A percentile compares a stretch with the other conserved stretches of the same genome.
phyloP scores from a whole-genome alignment of 306 rosid genomes.

The Senna siamea region DNA sequence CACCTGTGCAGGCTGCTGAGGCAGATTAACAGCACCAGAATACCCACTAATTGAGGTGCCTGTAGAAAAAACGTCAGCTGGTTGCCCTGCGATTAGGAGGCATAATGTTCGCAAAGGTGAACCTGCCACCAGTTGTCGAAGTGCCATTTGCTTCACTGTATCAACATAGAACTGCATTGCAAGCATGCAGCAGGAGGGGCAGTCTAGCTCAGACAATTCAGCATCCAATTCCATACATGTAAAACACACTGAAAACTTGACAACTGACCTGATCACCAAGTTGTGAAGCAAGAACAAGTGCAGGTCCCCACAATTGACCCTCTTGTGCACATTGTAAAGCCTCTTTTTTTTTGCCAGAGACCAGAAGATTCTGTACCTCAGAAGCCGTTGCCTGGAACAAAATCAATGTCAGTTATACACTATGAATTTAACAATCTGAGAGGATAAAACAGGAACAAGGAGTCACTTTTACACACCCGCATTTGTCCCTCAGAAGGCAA shows the following conservation, averaged over 20 bases:
- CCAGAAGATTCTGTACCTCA: constrained; percentile 89
- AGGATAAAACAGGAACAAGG: not conserved
- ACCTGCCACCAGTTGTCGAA: constrained; percentile 77
- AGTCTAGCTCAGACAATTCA: constrained; percentile 34
- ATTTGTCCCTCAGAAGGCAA: constrained; percentile 82
- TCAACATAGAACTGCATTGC: constrained; percentile 85
- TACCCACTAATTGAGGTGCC: constrained; percentile 42
- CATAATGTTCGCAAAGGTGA: constrained; percentile 94
- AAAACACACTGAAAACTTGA: constrained; percentile 3
- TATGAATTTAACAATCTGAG: constrained; percentile 15
- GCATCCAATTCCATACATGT: constrained; percentile 16
- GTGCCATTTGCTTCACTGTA: constrained; percentile 94
- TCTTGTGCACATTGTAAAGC: constrained; percentile 89
- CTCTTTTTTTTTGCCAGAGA: constrained; percentile 88
- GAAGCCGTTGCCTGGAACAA: constrained; percentile 78
- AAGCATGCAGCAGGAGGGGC: constrained; percentile 32
- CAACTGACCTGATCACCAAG: constrained; percentile 84
- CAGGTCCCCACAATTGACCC: constrained; percentile 99
- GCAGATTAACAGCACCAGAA: constrained; percentile 44
- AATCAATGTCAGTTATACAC: constrained; percentile 36
- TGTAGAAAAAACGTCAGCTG: constrained; percentile 80
- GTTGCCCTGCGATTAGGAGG: constrained; percentile 93
- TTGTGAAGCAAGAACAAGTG: constrained; percentile 92
- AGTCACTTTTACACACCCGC: constrained; percentile 49
- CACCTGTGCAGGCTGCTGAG: constrained; percentile 76